Conservation (phyloP, 2,329 filamentous ascomycete genomes). For the Phaeoacremonium minimum region DNA sequence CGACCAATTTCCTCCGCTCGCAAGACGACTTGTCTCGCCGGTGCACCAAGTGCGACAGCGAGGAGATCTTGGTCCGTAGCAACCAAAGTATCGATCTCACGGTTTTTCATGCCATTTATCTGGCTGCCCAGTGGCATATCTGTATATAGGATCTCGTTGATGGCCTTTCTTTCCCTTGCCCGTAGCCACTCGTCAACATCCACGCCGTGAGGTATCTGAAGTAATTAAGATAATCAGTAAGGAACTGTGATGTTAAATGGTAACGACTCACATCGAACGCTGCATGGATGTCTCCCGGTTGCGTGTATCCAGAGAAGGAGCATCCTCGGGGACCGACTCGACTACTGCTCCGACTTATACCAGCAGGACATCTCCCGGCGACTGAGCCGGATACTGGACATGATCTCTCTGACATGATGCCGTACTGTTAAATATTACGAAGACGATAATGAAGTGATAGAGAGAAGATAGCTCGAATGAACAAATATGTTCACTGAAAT, state of each 20-base stretch:
- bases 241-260: too few species aligned
- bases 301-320: conserved; percentile 26
- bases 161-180: conserved; percentile 36
- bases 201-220: conserved; percentile 39
- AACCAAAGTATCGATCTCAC: conserved; percentile 43
- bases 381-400: conserved; percentile 22
- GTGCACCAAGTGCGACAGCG: conserved; percentile 47
- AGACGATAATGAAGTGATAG: conserved; percentile 1
- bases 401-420: conserved; percentile 15
- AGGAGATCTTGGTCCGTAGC: conserved; percentile 43
- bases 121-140: too few species aligned
- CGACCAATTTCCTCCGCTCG: conserved; percentile 48
- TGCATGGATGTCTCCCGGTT: conserved; percentile 27
- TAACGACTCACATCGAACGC: too few species aligned
- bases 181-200: conserved; percentile 41
- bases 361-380: conserved; percentile 19
- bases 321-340: conserved; percentile 26
- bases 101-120: too few species aligned
- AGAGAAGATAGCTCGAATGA: background rate
- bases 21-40: conserved; percentile 48
- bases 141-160: conserved; percentile 42
- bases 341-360: conserved; percentile 17
- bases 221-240: too few species aligned
- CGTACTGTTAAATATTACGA: too few species aligned
- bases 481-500: background rate